phyloP scores from a whole-genome alignment of 495 filamentous ascomycete species.

The Sporormia fimetaria region DNA sequence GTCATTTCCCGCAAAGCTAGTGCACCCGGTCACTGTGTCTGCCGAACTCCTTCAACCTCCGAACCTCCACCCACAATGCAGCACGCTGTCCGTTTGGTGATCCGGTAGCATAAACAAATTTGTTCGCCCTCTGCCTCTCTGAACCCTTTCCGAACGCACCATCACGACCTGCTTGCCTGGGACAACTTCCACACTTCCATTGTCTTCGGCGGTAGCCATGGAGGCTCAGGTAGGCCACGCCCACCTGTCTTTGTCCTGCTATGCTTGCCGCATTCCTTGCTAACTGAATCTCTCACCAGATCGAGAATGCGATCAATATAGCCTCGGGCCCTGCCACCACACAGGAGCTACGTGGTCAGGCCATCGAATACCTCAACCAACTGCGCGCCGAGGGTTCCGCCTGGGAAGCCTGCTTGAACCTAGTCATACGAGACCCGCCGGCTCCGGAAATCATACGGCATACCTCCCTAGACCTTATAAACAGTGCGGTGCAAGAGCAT shows the following conservation, averaged over 20 bases:
- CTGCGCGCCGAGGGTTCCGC: conserved; percentile 64
- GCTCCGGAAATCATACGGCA: conserved; percentile 74
- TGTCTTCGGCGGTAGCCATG: conserved; percentile 23
- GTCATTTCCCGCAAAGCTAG: too few relatives aligned
- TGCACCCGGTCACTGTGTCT: conserved; percentile 10
- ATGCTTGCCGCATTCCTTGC: not conserved
- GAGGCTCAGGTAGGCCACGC: conserved; percentile 21
- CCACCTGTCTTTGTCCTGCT: not conserved
- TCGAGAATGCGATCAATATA: conserved; percentile 87
- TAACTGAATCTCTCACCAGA: conserved; percentile 41
- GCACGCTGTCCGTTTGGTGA: conserved; percentile 12
- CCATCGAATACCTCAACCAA: conserved; percentile 76
- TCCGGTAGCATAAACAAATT: conserved; percentile 24
- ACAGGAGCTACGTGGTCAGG: conserved; percentile 66
- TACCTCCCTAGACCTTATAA: conserved; percentile 80
- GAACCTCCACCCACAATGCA: conserved; percentile 18
- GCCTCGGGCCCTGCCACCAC: conserved; percentile 67
- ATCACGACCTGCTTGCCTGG: too few relatives aligned
- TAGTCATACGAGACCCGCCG: conserved; percentile 75
- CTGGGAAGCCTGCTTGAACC: conserved; percentile 73
- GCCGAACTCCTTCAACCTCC: conserved; percentile 16
- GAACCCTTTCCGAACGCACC: too few relatives aligned
- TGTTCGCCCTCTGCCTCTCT: too few relatives aligned
- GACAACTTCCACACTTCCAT: conserved; percentile 3
- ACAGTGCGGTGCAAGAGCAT: conserved; percentile 72